Base-by-base conservation (phyloP, 345 rosid species). In the Zanthoxylum bungeanum region DNA sequence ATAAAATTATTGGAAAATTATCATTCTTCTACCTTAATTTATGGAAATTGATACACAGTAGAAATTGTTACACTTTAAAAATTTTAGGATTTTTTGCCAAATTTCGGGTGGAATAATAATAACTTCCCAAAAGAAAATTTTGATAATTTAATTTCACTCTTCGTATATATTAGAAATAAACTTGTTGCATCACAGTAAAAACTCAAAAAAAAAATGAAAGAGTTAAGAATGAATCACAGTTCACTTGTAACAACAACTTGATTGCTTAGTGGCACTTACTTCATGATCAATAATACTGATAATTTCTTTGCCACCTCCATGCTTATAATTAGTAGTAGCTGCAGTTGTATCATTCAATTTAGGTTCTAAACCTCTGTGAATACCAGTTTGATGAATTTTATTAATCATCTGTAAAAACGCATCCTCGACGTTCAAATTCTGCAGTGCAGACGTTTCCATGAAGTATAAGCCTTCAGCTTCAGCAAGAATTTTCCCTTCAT, bases 371-470 rank as follows among this genome's bases (percentile, higher is more conserved):
- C 64, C 76, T 30, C 78, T 91, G 49, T 88, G 92, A 50, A 63
- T 81, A 4, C 83, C 81, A 49, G 78, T 76, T 28, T 81, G 78
- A 56, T 88, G 84, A 59, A 93, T 90, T 59, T 78, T 78, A 7
- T 75, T 72, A 64, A 90, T 87, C 93, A 93, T 86, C 64, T 77
- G 81, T 30, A 85, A 14, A 71, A 92, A 90, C 6, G 98, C 93
- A 66, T 84, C 91, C 40, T 90, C 91, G 0, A 92, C 96, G 47
- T 91, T 91, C 64, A 85, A 51, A 60, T 89, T 91, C 57, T 89
- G 85, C 74, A 87, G 52, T 4, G 97, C 98, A 4, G 97, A 93
- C 3, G 96, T 92, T 66, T 92, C 94, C 74, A 86, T 80, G 81
- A 92, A 92, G 75, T 83, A 90, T 2, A 91, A 70, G 31, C 85